Evolutionary conservation across 345 rosid genomes (phyloP).

Genomic region (Reutealis trisperma): DNA sequence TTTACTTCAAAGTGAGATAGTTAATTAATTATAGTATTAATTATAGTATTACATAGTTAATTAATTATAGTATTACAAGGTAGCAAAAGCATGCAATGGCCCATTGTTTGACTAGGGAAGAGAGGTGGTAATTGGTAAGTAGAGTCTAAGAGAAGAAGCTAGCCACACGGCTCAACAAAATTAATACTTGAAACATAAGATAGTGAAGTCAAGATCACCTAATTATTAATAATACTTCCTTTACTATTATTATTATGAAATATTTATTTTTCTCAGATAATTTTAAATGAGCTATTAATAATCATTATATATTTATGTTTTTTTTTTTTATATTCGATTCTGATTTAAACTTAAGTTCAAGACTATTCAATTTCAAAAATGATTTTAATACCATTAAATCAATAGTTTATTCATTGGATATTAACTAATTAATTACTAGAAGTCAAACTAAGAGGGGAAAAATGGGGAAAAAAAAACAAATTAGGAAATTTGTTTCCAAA

Average conservation of each 20-base stretch:
- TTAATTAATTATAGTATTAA: too few species aligned
- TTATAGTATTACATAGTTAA: too few species aligned
- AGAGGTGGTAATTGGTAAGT: background rate
- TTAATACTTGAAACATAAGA: background rate
- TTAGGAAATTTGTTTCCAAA: background rate
- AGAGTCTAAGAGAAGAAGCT: background rate
- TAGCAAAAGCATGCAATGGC: conserved; percentile 15
- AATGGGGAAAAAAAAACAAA: background rate
- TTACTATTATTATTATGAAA: background rate
- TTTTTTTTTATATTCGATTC: too few species aligned
- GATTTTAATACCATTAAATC: too few species aligned
- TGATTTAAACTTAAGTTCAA: too few species aligned
- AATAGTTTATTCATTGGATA: too few species aligned
- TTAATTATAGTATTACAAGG: background rate
- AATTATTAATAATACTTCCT: background rate
- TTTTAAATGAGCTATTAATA: too few species aligned
- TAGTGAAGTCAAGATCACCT: conserved; percentile 5
- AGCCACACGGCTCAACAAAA: background rate
- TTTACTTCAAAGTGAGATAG: too few species aligned
- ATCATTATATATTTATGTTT: too few species aligned
- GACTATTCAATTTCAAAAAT: too few species aligned
- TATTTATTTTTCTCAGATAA: too few species aligned
- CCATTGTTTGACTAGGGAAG: conserved; percentile 12
- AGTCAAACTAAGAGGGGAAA: background rate
- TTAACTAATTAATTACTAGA: background rate